Evolutionary conservation across 352 stramenopile species (phyloP), one percentile per base, ranked within the genome.

Genomic region (Pythium phragmitis): DNA sequence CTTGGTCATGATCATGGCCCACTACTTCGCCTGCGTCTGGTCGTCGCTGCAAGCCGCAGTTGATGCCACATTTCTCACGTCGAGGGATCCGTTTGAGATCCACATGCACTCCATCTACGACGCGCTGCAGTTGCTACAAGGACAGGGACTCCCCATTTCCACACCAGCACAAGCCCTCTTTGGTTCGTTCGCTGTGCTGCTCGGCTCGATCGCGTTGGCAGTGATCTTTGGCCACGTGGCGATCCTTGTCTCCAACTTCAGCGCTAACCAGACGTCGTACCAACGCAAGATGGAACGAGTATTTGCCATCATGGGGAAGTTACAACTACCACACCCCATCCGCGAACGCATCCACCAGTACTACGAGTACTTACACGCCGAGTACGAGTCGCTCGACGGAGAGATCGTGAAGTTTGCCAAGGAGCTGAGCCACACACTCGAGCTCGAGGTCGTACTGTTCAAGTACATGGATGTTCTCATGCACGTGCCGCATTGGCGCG

Each of bases 381-480:
- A 89, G 56, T 87, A 90, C 63, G 74, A 90, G 63, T 86, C 73
- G 33, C 47, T 89, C 8, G 75, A 92, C 52, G 48, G 78, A 9
- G 65, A 82, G 26, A 74, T 87, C 19, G 69, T 75, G 2, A 56
- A 67, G 14, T 88, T 92, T 53, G 74, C 76, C 14, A 79, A 79
- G 23, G 61, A 75, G 1, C 56, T 90, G 0, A 83, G 68, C 5
- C 76, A 84, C 50, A 80, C 79, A 6, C 71, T 92, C 4, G 69
- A 73, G 9, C 71, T 87, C 8, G 81, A 88, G 42, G 74, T 92
- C 14, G 74, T 75, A 43, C 53, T 89, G 16, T 94, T 79, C 21
- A 89, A 90, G 67, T 93, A 86, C 59, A 84, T 85, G 69, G 72
- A 88, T 55, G 48, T 88, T 8, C 68, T 87, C 19, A 81, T 82